Conservation (phyloP, 2,329 filamentous ascomycete genomes). For the Nakataea oryzae region DNA sequence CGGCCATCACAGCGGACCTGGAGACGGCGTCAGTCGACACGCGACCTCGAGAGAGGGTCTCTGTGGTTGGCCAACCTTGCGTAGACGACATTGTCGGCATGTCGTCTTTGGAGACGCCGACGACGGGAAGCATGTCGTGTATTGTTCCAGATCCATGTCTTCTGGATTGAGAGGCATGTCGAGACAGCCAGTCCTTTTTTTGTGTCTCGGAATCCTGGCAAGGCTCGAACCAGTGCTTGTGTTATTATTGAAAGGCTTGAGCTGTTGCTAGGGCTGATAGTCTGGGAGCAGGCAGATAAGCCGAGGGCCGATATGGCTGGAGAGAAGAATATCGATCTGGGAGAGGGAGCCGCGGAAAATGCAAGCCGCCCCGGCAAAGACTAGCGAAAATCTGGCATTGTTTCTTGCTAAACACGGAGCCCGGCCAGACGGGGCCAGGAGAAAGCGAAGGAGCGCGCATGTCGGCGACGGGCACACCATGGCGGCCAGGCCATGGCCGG, state of each 20-base stretch:
- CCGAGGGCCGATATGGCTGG: too few relatives aligned
- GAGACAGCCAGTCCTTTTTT: too few relatives aligned
- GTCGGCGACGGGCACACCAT: neutral
- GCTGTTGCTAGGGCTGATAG: too few relatives aligned
- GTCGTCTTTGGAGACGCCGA: constrained; percentile 9
- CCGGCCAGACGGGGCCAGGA: neutral
- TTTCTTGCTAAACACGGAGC: neutral
- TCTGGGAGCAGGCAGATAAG: neutral
- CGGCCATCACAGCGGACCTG: constrained; percentile 20
- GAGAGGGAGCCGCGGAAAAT: neutral
- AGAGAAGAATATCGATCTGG: neutral
- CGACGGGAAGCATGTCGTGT: constrained; percentile 10
- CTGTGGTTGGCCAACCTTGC: constrained; percentile 8
- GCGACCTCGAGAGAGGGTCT: neutral
- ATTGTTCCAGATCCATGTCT: constrained; percentile 7
- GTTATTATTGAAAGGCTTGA: neutral
- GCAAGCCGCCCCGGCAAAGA: neutral
- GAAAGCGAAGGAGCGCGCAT: neutral
- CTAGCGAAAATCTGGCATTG: neutral
- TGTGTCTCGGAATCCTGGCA: too few relatives aligned
- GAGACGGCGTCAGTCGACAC: neutral
- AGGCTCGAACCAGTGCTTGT: neutral
- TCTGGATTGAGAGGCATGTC: neutral
- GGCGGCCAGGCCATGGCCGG: neutral
- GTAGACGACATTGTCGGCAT: constrained; percentile 14